Base-by-base conservation (phyloP, 306 rosid genomes). In the Castanospermum australe region DNA sequence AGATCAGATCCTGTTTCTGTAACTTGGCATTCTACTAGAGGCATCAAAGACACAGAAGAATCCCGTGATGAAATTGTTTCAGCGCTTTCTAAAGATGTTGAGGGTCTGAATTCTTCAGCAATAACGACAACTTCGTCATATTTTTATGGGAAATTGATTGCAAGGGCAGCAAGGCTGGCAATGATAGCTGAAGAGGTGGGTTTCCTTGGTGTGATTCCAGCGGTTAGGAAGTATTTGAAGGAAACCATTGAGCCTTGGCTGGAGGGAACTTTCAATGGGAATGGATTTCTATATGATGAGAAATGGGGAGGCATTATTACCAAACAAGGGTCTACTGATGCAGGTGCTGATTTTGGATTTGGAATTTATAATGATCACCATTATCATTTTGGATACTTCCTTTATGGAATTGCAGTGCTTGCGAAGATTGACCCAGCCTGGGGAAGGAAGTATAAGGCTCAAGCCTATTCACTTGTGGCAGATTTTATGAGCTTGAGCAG, bases 261-360 rank as follows among this genome's bases (percentile, higher is more conserved):
- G 69, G 82, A 83, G 33, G 99, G 99, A 41, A 88, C 84, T 67
- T 91, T 87, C 9, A 63, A 52, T 50, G 94, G 90, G 33, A 95
- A 95, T 86, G 99, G 99, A 4, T 95, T 95, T 79, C 88, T 91
- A 14, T 79, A 86, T 61, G 99, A 95, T 60, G 12, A 68, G 13
- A 84, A 87, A 84, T 95, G 99, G 99, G 93, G 97, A 32, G 99
- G 99, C 6, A 80, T 95, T 77, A 41, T 95, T 2, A 92, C 97
- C 5, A 81, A 88, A 78, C 95, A 89, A 87, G 97, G 99, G 10
- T 78, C 94, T 17, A 11, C 25, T 5, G 93, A 86, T 81, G 44
- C 92, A 5, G 86, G 85, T 2, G 96, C 90, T 5, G 99, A 95
- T 84, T 95, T 95, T 0, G 97, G 97, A 47, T 95, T 95, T 61